Base-by-base conservation (phyloP, 805 yeast genomes). In the Candida mattraensis region DNA sequence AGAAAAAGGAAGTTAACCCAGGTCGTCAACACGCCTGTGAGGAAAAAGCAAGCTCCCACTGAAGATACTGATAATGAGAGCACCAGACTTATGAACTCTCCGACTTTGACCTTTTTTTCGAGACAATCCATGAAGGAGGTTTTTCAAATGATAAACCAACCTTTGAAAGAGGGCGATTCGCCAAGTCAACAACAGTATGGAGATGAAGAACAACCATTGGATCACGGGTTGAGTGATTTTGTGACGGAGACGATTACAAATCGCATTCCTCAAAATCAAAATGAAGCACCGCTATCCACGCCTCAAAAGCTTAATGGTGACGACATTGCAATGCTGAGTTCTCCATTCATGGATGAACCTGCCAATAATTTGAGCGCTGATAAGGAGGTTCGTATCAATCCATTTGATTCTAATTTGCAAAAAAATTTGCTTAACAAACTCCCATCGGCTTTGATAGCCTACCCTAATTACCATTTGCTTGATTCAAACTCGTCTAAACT, bases 31-130 rank as follows among this genome's bases (percentile, higher is more conserved):
- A 44, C 46, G 2, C 39, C 44, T 0, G 27, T 30, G 12, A 41
- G 40, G 22, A 40, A 18, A 16, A 30, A 32, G 22, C 35, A 19
- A n/a, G n/a, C 24, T 7, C 28, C 24, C 11, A 23, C 22, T 3
- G 28, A 13, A 11, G 41, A 37, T 9, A 35, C 38, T 14, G 53
- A 49, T 2, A 37, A 28, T 23, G 51, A 47, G 6, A 34, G 37
- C 12, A 42, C 52, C 17, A 50, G 44, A 28, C 33, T 46, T 19
- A 72, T 77, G 3, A 64, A 68, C 10, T 83, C 94, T 0, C 95
- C 94, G 1, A 87, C 96, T 0, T 72, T 83, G 45, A 88, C 96
- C 0, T 63, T 81, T 52, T 82, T 73, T 53, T 83, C 95, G 0
- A 77, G 78, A 33, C 77, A 79, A 50, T 91, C 95, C 2, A 73